A percentile compares a stretch with the other conserved stretches of the same genome.
Evolutionary conservation across 805 yeast species (phyloP).

Genomic region (Lachancea lanzarotensis): DNA sequence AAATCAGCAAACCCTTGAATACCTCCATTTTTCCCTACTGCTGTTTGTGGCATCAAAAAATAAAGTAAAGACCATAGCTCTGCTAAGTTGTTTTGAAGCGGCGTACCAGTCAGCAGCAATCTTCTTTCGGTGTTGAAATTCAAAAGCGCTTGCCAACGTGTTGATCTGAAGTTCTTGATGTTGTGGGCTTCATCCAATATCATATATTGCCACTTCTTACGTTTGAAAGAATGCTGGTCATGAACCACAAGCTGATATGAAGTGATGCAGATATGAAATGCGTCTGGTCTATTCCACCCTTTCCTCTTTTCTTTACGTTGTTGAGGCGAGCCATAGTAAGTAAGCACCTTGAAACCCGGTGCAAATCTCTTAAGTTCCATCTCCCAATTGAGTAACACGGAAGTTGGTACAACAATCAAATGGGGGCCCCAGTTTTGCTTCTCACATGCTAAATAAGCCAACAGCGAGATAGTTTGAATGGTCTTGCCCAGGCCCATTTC

Average conservation of each 20-base stretch:
- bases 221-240: conserved; percentile 87
- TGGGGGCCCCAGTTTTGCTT: conserved; percentile 98
- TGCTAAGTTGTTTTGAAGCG: conserved; percentile 88
- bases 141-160: conserved; percentile 92
- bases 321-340: conserved; percentile 95
- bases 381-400: conserved; percentile 97
- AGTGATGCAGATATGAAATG: conserved; percentile 95
- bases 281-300: conserved; percentile 96
- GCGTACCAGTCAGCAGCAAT: conserved; percentile 89
- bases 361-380: conserved; percentile 98
- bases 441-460: conserved; percentile 86
- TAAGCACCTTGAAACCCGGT: conserved; percentile 92
- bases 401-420: conserved; percentile 92
- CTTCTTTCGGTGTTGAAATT: conserved; percentile 92
- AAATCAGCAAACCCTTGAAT: conserved; percentile 88
- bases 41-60: conserved; percentile 88
- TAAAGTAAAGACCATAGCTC: conserved; percentile 95
- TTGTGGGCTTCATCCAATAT: conserved; percentile 97
- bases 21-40: conserved; percentile 48
- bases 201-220: conserved; percentile 95
- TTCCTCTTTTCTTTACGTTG: conserved; percentile 92
- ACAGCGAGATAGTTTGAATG: conserved; percentile 84
- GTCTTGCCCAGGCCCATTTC: conserved; percentile 99
- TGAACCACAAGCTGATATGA: conserved; percentile 97
- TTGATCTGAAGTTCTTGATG: conserved; percentile 91